phyloP scores from a whole-genome alignment of 2,329 filamentous ascomycete genomes.

The Endoconidiophora laricicola region DNA sequence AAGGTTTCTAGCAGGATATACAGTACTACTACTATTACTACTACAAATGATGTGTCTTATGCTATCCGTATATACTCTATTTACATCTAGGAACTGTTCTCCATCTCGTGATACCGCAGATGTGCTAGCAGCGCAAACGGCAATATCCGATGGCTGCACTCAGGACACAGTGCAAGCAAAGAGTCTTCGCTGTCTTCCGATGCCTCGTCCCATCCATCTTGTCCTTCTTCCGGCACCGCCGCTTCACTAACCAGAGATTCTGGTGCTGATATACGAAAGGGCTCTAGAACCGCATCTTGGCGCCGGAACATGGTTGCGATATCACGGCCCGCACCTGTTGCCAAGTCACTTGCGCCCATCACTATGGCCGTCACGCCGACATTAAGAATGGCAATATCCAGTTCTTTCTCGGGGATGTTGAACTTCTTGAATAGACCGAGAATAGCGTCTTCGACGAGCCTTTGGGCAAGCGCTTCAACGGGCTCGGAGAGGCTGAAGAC shows the following conservation, averaged over 20 bases:
- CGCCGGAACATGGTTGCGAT: slow-evolving; percentile 69
- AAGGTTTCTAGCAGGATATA: not conserved
- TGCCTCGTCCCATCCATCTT: slow-evolving; percentile 19
- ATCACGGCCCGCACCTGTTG: slow-evolving; percentile 46
- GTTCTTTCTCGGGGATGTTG: slow-evolving; percentile 48
- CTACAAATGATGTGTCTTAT: no score
- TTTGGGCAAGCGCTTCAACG: slow-evolving; percentile 44
- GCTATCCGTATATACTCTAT: not conserved
- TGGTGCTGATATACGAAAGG: slow-evolving; percentile 41
- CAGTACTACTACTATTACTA: not conserved
- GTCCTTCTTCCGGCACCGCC: slow-evolving; percentile 15
- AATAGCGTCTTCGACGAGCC: slow-evolving; percentile 51
- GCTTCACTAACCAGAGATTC: slow-evolving; percentile 16
- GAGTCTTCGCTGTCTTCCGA: slow-evolving; percentile 15
- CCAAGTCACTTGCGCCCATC: not conserved
- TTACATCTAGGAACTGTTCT: slow-evolving; percentile 12
- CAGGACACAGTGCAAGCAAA: slow-evolving; percentile 24
- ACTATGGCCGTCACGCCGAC: slow-evolving; percentile 76
- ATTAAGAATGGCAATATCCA: slow-evolving; percentile 74
- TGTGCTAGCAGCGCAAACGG: slow-evolving; percentile 43
- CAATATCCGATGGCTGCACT: slow-evolving; percentile 38
- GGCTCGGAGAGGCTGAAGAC: slow-evolving; percentile 47
- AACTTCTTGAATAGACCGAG: slow-evolving; percentile 59
- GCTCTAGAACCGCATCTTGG: slow-evolving; percentile 52
- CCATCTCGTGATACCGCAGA: slow-evolving; percentile 30